Evolutionary conservation across 73 alveolate genomes (phyloP).

Genomic region (Paramecium caudatum): DNA sequence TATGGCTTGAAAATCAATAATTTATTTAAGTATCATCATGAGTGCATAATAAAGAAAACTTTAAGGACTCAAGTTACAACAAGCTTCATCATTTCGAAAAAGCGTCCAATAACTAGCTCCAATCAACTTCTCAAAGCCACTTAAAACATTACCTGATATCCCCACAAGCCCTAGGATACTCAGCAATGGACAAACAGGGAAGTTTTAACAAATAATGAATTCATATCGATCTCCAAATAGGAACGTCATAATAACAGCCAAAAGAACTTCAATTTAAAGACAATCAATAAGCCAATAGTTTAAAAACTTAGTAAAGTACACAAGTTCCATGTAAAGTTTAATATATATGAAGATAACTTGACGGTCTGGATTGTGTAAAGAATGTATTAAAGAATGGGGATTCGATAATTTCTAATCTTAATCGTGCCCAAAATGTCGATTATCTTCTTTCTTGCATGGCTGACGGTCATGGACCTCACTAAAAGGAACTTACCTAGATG

Average conservation of each 20-base stretch:
- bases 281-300: neutral
- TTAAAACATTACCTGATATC: neutral
- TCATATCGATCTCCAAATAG: slow-evolving; percentile 52
- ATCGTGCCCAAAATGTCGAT: neutral
- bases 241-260: neutral
- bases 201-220: neutral
- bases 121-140: neutral
- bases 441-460: neutral
- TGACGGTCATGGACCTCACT: slow-evolving; percentile 1
- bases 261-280: neutral
- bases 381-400: neutral
- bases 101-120: slow-evolving; percentile 1
- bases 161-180: neutral
- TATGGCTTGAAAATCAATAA: too few species aligned
- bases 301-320: slow-evolving; percentile 1
- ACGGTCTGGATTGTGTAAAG: slow-evolving; percentile 1
- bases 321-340: neutral
- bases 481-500: neutral
- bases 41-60: slow-evolving; percentile 33
- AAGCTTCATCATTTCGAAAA: neutral
- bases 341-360: slow-evolving; percentile 19
- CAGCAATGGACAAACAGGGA: neutral
- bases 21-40: too few species aligned
- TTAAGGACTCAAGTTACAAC: neutral
- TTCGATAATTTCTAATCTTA: neutral